Conservation (phyloP, 257 asterid species). For the Gentiana straminea region DNA sequence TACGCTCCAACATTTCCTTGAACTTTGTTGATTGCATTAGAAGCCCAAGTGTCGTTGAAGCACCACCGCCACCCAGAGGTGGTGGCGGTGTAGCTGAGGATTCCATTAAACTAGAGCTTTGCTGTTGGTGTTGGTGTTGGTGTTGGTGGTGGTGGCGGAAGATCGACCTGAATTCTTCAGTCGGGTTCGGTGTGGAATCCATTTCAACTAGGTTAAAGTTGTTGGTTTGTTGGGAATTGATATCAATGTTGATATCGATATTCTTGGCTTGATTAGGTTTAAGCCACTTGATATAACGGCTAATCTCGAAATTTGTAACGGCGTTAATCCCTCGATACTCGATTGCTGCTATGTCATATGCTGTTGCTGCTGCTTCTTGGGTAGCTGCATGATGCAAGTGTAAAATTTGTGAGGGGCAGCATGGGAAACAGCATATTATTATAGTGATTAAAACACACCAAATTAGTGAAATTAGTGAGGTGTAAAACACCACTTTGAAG, state of each 20-base stretch:
- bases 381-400: conserved; percentile 44
- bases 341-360: conserved; percentile 94
- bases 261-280: conserved; percentile 14
- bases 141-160: conserved; percentile 7
- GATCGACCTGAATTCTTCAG: conserved; percentile 12
- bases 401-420: neutral
- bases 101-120: conserved; percentile 26
- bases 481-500: too few species aligned
- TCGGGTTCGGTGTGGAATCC: conserved; percentile 14
- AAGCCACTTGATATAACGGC: conserved; percentile 59
- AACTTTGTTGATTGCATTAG: conserved; percentile 53
- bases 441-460: too few species aligned
- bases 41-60: conserved; percentile 49
- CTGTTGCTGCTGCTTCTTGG: conserved; percentile 94
- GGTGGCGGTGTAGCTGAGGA: conserved; percentile 14
- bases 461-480: too few species aligned
- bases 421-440: conserved; percentile 3
- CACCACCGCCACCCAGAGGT: conserved; percentile 8
- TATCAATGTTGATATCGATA: neutral
- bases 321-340: conserved; percentile 92
- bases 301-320: conserved; percentile 82
- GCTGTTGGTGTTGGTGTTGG: conserved; percentile 4
- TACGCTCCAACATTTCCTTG: conserved; percentile 51
- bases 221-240: conserved; percentile 10
- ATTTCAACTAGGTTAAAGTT: conserved; percentile 9